These are phyloP conservation scores for Leccinum ochraceum DNA, from an alignment of 768 basidiomycete species.

Conservation along the genomic window DNA sequence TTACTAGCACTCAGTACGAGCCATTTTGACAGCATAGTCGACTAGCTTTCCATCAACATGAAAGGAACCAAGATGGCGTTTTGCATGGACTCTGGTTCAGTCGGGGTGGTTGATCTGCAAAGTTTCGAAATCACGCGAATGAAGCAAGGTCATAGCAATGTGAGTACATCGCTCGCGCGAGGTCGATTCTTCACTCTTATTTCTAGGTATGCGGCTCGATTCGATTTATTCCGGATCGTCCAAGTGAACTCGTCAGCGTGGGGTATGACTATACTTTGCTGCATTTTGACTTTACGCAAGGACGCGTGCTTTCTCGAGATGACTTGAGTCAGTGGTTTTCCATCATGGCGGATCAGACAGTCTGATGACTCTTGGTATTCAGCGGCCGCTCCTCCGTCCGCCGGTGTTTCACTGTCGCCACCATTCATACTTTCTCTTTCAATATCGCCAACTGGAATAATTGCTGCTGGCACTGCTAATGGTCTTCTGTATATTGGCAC, in stretches of 20 bases:
- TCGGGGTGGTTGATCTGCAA: slow-evolving; percentile 64
- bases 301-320: slow-evolving; percentile 55
- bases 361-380: slow-evolving; percentile 2
- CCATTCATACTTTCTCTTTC: slow-evolving; percentile 71
- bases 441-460: slow-evolving; percentile 55
- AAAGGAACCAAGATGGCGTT: slow-evolving; percentile 61
- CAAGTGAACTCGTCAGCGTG: slow-evolving; percentile 72
- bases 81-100: slow-evolving; percentile 65
- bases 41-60: slow-evolving; percentile 63
- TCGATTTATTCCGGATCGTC: slow-evolving; percentile 69
- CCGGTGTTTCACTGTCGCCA: slow-evolving; percentile 63
- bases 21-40: slow-evolving; percentile 35
- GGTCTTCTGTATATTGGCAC: slow-evolving; percentile 70
- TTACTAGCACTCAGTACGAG: background rate
- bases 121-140: slow-evolving; percentile 51
- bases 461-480: slow-evolving; percentile 76
- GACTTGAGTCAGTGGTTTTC: slow-evolving; percentile 50
- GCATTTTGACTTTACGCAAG: slow-evolving; percentile 65
- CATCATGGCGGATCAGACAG: background rate
- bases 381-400: slow-evolving; percentile 42
- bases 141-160: slow-evolving; percentile 64
- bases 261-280: slow-evolving; percentile 72
- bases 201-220: slow-evolving; percentile 69
- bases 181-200: slow-evolving; percentile 4
- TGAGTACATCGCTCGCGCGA: slow-evolving; percentile 35